phyloP scores from a whole-genome alignment of 257 asterid species.

The Lycium ferocissimum region DNA sequence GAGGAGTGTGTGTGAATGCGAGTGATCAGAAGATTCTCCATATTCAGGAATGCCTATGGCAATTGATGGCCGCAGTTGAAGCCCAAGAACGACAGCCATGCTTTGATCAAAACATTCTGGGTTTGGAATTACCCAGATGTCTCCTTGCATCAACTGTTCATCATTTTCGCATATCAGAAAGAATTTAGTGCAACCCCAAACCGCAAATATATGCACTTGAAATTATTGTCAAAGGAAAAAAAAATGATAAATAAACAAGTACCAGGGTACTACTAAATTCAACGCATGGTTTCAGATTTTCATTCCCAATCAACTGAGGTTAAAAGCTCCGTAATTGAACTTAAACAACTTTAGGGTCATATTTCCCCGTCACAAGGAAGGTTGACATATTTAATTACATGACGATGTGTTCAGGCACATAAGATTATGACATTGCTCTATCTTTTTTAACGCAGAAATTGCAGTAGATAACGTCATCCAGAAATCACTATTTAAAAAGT shows the following conservation, averaged over 20 bases:
- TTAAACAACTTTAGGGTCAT: background rate
- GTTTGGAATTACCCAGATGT: slow-evolving; percentile 75
- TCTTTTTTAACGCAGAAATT: background rate
- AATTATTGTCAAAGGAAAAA: background rate
- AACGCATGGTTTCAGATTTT: background rate
- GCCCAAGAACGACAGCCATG: slow-evolving; percentile 82
- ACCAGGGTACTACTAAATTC: background rate
- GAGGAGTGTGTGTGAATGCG: slow-evolving; percentile 59
- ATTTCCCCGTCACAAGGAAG: background rate
- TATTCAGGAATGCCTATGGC: slow-evolving; percentile 56
- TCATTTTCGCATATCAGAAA: background rate
- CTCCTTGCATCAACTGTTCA: slow-evolving; percentile 96
- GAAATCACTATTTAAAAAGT: slow-evolving; percentile 5
- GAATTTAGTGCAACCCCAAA: background rate
- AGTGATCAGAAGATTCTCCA: slow-evolving; percentile 59
- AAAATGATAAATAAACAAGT: background rate
- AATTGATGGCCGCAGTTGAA: slow-evolving; percentile 64
- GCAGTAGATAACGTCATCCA: background rate
- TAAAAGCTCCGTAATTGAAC: background rate
- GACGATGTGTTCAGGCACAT: background rate
- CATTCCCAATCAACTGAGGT: slow-evolving; percentile 11
- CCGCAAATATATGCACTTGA: background rate
- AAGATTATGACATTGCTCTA: background rate
- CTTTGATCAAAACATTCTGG: slow-evolving; percentile 76
- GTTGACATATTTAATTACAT: background rate